Evolutionary conservation across 352 stramenopile genomes (phyloP), one percentile per base, ranked within the genome.

Genomic region (Phytopythium chamaehyphon): DNA sequence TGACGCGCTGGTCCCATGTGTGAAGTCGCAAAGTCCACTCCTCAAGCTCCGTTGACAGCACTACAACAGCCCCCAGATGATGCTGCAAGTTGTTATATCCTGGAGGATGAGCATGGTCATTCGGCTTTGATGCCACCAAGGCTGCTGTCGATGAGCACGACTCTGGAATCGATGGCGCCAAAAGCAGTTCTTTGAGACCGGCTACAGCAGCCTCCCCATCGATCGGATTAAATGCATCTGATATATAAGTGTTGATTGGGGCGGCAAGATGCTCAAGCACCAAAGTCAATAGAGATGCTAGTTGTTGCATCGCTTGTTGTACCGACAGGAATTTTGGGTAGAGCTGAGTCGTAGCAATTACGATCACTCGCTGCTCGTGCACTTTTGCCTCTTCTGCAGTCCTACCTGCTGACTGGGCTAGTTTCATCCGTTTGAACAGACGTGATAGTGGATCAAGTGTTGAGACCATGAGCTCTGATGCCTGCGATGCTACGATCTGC

Each of bases 371-470:
- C 38, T 78, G 64, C 48, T 89, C 81, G 3, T 88, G 62, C 24
- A 86, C 64, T 53, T 91, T 88, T 0, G 77, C 81, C 59, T 91
- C 81, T 33, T 91, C 81, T 6, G 81, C 77, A n/a, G 75, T 91
- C 18, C 61, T 71, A 0, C 71, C 73, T 5, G 47, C 64, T 0
- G 49, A 55, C n/a, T 80, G 71, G 1, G 81, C 77, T 0, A 72
- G 62, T 5, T 61, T 22, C 51, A 76, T 65, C 0, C 70, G 67
- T n/a, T 68, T 76, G 37, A 70, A 55, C 21, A 89, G 58, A 1
- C 64, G 69, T 38, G 74, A 37, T 23, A 89, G 64, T n/a, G 75
- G 77, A 22, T 88, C 73, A 2, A 88, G 40, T 2, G 72, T 22
- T 9, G 33, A 15, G n/a, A 23, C 7, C 2, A 23, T 31, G 6